These are phyloP conservation scores for Cadophora sp. DNA, from an alignment of 2,329 filamentous ascomycete genomes.

Conservation along the genomic window DNA sequence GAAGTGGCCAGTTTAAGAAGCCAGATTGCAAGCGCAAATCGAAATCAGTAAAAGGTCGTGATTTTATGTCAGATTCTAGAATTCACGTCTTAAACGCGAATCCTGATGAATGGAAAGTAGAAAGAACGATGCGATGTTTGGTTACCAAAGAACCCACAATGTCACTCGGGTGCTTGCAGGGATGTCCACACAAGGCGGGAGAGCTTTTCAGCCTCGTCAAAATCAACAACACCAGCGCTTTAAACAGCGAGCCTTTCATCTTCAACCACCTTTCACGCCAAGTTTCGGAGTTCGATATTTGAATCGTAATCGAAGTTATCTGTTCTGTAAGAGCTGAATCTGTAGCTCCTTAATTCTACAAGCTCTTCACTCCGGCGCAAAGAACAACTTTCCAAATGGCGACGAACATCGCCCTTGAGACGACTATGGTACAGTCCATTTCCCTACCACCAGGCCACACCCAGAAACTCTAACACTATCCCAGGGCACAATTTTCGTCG, in stretches of 20 bases:
- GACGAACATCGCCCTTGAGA: conserved; percentile 81
- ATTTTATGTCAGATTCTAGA: not conserved
- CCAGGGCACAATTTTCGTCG: conserved; percentile 82
- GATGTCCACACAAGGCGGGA: conserved; percentile 10
- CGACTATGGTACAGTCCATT: conserved; percentile 71
- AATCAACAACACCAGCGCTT: conserved; percentile 19
- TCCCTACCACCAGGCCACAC: not conserved
- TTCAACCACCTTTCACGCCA: no score
- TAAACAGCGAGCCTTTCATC: not conserved
- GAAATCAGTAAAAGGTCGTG: not conserved
- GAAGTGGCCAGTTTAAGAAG: not conserved
- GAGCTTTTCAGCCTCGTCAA: conserved; percentile 35
- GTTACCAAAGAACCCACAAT: not conserved
- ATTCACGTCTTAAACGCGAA: not conserved
- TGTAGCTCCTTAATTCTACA: not conserved
- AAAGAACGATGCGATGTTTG: not conserved
- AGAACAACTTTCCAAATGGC: conserved; percentile 59
- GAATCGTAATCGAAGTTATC: not conserved
- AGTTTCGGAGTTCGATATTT: not conserved
- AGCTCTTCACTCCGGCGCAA: conserved; percentile 24
- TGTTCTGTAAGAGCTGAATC: not conserved
- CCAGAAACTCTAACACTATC: conserved; percentile 17
- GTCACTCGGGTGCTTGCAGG: conserved; percentile 1
- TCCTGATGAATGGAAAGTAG: not conserved
- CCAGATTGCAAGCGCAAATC: conserved; percentile 2